phyloP scores from a whole-genome alignment of 176 grass and related monocot genomes.

The Oryza brachyantha region DNA sequence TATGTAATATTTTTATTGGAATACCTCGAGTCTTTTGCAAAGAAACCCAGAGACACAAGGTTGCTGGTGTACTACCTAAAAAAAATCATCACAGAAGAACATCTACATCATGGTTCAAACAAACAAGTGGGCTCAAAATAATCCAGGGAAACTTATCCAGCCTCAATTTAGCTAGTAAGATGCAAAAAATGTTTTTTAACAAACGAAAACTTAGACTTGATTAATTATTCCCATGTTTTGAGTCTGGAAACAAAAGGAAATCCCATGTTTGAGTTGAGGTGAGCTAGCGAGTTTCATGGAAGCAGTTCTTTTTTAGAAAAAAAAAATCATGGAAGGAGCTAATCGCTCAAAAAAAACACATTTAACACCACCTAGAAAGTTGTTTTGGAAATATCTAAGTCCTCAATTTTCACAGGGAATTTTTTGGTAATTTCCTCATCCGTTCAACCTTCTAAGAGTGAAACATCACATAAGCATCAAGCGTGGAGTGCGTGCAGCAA shows the following conservation, averaged over 20 bases:
- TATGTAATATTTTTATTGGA: neutral
- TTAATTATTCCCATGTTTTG: neutral
- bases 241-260: no score
- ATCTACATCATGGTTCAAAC: neutral
- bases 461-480: neutral
- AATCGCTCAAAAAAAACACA: neutral
- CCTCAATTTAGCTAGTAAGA: conserved; percentile 2
- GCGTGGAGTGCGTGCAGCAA: neutral
- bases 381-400: neutral
- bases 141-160: neutral
- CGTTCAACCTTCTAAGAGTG: neutral
- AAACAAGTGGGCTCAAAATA: conserved; percentile 7
- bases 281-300: neutral
- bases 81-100: neutral
- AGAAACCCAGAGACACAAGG: conserved; percentile 12
- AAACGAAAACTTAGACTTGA: neutral
- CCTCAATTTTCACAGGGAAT: neutral
- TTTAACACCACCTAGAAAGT: neutral
- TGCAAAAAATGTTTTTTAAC: neutral
- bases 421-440: neutral
- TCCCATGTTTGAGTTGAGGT: neutral
- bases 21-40: neutral
- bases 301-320: no score
- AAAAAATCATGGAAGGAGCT: neutral
- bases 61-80: neutral